phyloP scores from a whole-genome alignment of 148 eudicot species.

The Rhododendron molle region DNA sequence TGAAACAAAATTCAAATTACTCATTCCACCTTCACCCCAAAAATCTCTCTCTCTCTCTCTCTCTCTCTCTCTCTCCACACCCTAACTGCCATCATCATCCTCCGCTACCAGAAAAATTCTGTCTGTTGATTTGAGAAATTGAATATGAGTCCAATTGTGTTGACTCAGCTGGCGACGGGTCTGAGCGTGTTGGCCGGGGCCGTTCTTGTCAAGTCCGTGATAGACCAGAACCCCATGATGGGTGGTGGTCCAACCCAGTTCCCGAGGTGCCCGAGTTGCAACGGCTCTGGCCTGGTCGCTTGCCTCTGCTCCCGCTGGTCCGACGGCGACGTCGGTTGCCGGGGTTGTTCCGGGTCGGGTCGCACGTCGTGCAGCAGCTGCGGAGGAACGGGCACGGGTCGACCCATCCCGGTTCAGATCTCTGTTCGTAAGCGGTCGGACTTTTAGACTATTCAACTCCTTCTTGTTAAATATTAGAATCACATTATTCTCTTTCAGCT shows the following conservation, averaged over 20 bases:
- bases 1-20: neutral
- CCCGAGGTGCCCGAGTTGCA: constrained; percentile 68
- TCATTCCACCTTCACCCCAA: neutral
- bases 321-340: constrained; percentile 78
- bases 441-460: neutral
- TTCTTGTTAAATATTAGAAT: neutral
- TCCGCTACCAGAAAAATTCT: neutral
- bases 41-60: neutral
- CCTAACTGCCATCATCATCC: too few species aligned
- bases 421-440: constrained; percentile 19
- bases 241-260: constrained; percentile 42
- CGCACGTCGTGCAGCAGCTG: constrained; percentile 67
- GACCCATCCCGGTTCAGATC: constrained; percentile 62
- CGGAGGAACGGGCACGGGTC: constrained; percentile 86
- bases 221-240: constrained; percentile 61
- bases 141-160: constrained; percentile 62
- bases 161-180: constrained; percentile 80
- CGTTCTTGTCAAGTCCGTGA: constrained; percentile 53
- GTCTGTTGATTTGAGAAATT: neutral
- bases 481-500: neutral
- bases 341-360: constrained; percentile 74
- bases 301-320: constrained; percentile 87
- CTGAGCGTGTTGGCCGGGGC: constrained; percentile 79
- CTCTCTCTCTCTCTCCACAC: neutral
- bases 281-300: constrained; percentile 74